These are phyloP conservation scores for Sophora flavescens DNA, from an alignment of 306 rosid species.

Conservation along the genomic window DNA sequence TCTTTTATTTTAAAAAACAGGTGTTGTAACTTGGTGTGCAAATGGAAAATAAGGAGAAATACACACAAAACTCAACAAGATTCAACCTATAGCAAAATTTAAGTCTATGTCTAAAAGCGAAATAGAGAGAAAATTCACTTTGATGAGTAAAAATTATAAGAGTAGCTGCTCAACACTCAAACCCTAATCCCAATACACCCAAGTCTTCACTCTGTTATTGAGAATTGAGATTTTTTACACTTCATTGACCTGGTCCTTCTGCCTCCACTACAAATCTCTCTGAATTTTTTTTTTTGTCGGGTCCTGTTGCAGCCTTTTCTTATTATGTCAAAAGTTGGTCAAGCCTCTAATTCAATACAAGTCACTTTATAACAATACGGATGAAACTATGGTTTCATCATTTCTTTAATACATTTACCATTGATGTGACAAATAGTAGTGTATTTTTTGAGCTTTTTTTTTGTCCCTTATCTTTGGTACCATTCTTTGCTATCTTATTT, in stretches of 20 bases:
- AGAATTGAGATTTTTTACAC: conserved; percentile 1
- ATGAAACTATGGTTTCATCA: not conserved
- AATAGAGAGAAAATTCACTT: not conserved
- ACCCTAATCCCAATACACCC: not conserved
- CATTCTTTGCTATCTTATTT: not conserved
- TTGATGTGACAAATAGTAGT: not conserved
- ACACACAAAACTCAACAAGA: too few species aligned
- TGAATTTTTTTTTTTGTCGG: not conserved
- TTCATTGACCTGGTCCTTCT: not conserved
- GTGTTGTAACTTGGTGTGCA: too few species aligned
- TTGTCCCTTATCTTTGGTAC: conserved; percentile 8
- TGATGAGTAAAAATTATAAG: not conserved
- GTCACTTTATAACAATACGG: conserved; percentile 4
- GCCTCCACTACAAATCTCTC: not conserved
- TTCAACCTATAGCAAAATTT: too few species aligned
- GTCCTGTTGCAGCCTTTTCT: not conserved
- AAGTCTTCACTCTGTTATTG: not conserved
- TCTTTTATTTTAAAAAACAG: too few species aligned
- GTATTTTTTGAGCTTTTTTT: not conserved
- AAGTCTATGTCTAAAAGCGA: too few species aligned
- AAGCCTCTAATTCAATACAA: not conserved
- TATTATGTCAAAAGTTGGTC: not conserved
- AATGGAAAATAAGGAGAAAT: too few species aligned
- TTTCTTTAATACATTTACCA: not conserved
- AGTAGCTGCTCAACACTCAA: not conserved